Evolutionary conservation across 176 grass and related monocot species (phyloP).

Genomic region (Phragmites australis): DNA sequence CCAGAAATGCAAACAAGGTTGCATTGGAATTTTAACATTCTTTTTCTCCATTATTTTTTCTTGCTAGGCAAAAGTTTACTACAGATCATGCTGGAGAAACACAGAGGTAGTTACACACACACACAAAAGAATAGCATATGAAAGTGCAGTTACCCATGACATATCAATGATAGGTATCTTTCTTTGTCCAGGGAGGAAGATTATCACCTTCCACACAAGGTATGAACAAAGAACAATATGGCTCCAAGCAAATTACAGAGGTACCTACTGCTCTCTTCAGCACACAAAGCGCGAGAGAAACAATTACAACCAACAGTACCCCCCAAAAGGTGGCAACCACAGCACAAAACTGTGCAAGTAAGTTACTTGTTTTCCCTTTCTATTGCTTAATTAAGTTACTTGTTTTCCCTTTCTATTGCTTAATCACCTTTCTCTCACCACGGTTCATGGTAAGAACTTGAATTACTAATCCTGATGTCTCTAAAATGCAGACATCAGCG

Average conservation of each 20-base stretch:
- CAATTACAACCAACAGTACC: conserved; percentile 4
- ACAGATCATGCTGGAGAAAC: conserved; percentile 88
- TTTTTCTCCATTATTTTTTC: background rate
- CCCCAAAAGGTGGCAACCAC: conserved; percentile 28
- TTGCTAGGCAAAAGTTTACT: conserved; percentile 78
- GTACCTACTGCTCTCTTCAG: conserved; percentile 33
- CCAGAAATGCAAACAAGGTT: background rate
- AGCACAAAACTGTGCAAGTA: conserved; percentile 27
- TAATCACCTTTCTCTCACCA: background rate
- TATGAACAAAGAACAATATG: conserved; percentile 42
- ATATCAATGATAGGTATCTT: conserved; percentile 1
- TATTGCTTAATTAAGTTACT: conserved; percentile 1
- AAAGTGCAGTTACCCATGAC: background rate
- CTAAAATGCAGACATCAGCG: conserved; percentile 41
- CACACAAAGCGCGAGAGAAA: conserved; percentile 31
- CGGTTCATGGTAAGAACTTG: conserved; percentile 3
- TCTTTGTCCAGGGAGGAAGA: conserved; percentile 41
- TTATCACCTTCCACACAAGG: conserved; percentile 48
- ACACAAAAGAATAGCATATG: background rate
- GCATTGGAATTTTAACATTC: conserved; percentile 18
- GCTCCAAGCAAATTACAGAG: conserved; percentile 28
- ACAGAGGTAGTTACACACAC: conserved; percentile 54
- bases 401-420: background rate
- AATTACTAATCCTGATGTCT: background rate
- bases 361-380: background rate